Conservation (phyloP, 148 eudicot genomes). For the Pharnaceum exiguum region DNA sequence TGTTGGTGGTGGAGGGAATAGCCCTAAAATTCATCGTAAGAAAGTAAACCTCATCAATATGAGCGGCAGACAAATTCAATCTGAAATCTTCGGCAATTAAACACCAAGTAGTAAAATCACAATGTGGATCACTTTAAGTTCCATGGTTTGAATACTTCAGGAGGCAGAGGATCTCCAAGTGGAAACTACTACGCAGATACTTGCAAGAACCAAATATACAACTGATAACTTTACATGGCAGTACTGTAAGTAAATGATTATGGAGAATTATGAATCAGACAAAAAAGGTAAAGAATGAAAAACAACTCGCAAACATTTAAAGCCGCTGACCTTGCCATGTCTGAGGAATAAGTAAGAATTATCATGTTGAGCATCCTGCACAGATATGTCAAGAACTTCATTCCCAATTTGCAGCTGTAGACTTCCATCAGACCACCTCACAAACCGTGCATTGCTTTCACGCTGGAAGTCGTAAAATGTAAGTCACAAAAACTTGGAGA, state of each 20-base stretch:
- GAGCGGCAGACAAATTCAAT: no score
- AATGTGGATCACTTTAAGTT: no score
- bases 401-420: conserved; percentile 82
- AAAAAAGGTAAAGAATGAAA: not conserved
- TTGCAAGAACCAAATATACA: no score
- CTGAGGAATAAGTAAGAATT: conserved; percentile 85
- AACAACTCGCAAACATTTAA: not conserved
- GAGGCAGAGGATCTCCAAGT: no score
- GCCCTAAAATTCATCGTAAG: no score
- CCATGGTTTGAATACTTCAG: no score
- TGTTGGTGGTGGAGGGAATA: no score
- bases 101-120: no score
- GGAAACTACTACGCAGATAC: no score
- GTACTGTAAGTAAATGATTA: not conserved
- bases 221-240: no score
- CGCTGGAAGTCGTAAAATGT: conserved; percentile 32
- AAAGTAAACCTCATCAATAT: no score
- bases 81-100: no score
- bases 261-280: not conserved
- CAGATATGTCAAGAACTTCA: conserved; percentile 96
- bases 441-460: conserved; percentile 98
- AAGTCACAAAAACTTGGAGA: not conserved
- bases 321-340: conserved; percentile 68
- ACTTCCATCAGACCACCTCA: conserved; percentile 99
- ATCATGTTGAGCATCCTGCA: conserved; percentile 95